Conservation (phyloP, 1,284 basidiomycete species). For the Sanghuangporus weigelae region DNA sequence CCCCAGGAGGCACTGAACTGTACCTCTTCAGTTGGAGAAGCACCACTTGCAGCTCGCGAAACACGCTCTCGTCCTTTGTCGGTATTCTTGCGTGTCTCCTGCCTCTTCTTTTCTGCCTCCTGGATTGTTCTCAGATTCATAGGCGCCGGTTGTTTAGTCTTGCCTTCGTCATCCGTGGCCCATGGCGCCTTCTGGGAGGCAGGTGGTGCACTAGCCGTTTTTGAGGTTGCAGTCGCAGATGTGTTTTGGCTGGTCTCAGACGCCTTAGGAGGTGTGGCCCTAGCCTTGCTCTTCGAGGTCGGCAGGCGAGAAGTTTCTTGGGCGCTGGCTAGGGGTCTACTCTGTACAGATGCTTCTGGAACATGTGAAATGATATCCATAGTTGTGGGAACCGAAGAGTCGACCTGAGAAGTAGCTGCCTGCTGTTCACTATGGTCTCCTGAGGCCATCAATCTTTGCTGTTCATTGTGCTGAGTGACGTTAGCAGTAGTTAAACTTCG, state of each 20-base stretch:
- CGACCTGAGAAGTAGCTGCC: conserved; percentile 22
- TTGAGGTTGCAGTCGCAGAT: conserved; percentile 22
- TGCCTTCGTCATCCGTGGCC: conserved; percentile 60
- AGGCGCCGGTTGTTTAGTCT: conserved; percentile 41
- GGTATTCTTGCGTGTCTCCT: conserved; percentile 63
- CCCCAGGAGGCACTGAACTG: conserved; percentile 74
- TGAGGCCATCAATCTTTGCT: conserved; percentile 25
- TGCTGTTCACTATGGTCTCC: conserved; percentile 23
- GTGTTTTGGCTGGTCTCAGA: conserved; percentile 18
- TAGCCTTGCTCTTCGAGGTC: conserved; percentile 23
- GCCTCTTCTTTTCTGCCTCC: conserved; percentile 83
- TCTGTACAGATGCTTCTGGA: conserved; percentile 2
- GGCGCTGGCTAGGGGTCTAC: neutral
- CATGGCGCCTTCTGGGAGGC: conserved; percentile 44
- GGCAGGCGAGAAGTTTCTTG: conserved; percentile 26
- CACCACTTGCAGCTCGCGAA: conserved; percentile 33
- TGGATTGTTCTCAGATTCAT: conserved; percentile 91
- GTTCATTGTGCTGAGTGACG: conserved; percentile 53
- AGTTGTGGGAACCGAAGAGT: conserved; percentile 20
- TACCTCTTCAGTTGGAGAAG: conserved; percentile 45
- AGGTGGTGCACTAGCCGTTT: conserved; percentile 4
- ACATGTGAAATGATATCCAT: conserved; percentile 23
- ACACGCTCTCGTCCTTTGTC: conserved; percentile 60
- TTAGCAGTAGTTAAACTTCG: conserved; percentile 48
- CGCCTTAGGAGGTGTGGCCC: conserved; percentile 17